Conservation (phyloP, 352 stramenopile genomes). For the Thalassiosira pacifica region DNA sequence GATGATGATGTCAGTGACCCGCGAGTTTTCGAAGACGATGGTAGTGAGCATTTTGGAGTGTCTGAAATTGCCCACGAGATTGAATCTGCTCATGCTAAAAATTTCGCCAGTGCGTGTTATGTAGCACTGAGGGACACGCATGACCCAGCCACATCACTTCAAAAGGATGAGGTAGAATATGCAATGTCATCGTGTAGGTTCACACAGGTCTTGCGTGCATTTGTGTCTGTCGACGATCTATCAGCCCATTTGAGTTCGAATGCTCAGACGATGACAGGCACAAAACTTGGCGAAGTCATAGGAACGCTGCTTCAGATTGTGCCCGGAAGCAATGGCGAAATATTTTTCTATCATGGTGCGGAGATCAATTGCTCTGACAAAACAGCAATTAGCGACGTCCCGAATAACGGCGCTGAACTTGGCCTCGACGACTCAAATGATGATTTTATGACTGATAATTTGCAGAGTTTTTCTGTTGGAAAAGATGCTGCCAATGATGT, state of each 20-base stretch:
- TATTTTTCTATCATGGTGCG: slow-evolving; percentile 62
- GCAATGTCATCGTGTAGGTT: slow-evolving; percentile 57
- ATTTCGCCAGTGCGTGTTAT: slow-evolving; percentile 79
- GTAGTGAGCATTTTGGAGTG: slow-evolving; percentile 71
- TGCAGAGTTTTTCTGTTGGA: slow-evolving; percentile 1
- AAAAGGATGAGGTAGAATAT: slow-evolving; percentile 59
- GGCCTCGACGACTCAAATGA: slow-evolving; percentile 1
- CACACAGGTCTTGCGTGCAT: slow-evolving; percentile 42
- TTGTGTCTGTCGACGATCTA: slow-evolving; percentile 57
- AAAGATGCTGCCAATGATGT: background rate
- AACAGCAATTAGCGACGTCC: slow-evolving; percentile 3
- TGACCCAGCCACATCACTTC: slow-evolving; percentile 44
- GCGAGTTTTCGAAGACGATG: slow-evolving; percentile 28
- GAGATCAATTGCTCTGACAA: slow-evolving; percentile 1
- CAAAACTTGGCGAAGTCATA: slow-evolving; percentile 56
- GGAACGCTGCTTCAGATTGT: slow-evolving; percentile 36
- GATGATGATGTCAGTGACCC: slow-evolving; percentile 70
- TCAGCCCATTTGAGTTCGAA: slow-evolving; percentile 47
- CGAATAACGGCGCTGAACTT: background rate
- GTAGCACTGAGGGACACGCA: slow-evolving; percentile 56
- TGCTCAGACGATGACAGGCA: slow-evolving; percentile 51
- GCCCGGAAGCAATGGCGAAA: slow-evolving; percentile 46
- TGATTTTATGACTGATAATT: slow-evolving; percentile 1
- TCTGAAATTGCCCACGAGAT: slow-evolving; percentile 69
- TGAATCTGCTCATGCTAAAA: slow-evolving; percentile 66